phyloP scores from a whole-genome alignment of 805 yeast genomes.

The Schwanniomyces sp. region DNA sequence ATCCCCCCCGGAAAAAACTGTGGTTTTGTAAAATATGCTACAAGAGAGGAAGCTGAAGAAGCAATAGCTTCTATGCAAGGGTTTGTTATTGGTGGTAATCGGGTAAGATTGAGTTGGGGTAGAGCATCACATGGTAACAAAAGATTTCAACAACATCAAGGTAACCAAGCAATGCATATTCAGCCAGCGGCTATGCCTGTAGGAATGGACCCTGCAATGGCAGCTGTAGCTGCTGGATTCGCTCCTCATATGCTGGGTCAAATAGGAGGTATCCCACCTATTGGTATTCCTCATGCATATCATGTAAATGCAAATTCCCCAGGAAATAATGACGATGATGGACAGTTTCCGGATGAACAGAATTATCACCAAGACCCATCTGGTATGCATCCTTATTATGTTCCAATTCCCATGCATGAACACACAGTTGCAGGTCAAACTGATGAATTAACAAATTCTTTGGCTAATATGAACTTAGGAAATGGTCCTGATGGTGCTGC shows the following conservation, averaged over 20 bases:
- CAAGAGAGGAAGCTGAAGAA: conserved; percentile 78
- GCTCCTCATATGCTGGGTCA: conserved; percentile 14
- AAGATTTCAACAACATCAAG: conserved; percentile 30
- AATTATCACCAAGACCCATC: neutral
- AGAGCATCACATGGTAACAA: conserved; percentile 42
- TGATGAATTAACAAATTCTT: conserved; percentile 12
- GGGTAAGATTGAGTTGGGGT: conserved; percentile 89
- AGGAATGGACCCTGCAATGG: conserved; percentile 37
- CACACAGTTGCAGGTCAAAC: conserved; percentile 2
- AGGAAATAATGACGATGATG: conserved; percentile 1
- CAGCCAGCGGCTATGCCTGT: conserved; percentile 38
- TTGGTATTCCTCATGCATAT: conserved; percentile 8
- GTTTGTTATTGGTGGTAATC: conserved; percentile 78
- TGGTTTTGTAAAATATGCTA: conserved; percentile 82
- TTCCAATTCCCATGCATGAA: conserved; percentile 3
- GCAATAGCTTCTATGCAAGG: conserved; percentile 91
- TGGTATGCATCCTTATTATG: conserved; percentile 4
- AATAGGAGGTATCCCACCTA: conserved; percentile 12
- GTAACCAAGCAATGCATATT: conserved; percentile 34
- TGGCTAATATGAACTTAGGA: conserved; percentile 11
- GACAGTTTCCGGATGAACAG: neutral
- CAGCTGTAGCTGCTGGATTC: conserved; percentile 21
- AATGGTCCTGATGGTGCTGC: conserved; percentile 4
- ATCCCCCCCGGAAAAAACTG: conserved; percentile 83
- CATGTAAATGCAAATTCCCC: neutral